These are phyloP conservation scores for Kokia cookei DNA, from an alignment of 441 rosid species.

Conservation along the genomic window DNA sequence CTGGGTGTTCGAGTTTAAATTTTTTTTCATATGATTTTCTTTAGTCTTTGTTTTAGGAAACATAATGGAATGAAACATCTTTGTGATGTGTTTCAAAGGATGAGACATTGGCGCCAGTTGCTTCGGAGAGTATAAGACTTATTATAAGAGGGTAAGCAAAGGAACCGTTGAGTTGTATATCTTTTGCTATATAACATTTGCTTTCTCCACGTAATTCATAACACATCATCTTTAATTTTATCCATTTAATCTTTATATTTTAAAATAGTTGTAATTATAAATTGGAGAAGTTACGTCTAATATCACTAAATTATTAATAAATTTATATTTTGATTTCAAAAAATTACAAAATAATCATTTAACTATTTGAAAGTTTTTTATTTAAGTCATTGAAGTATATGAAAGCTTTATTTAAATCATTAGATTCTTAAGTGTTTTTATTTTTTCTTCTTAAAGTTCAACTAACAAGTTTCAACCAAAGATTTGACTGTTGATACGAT, in stretches of 20 bases:
- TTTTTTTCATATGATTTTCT: neutral
- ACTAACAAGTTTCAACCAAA: no score
- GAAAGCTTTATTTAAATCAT: no score
- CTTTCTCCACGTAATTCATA: neutral
- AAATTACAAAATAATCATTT: no score
- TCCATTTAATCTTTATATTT: neutral
- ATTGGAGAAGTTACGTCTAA: no score
- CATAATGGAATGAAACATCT: neutral
- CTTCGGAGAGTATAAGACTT: constrained; percentile 3
- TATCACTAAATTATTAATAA: no score
- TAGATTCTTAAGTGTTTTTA: no score
- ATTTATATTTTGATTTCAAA: no score
- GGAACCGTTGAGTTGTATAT: neutral
- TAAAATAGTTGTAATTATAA: neutral
- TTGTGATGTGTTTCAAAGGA: neutral
- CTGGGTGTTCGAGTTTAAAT: neutral
- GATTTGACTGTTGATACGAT: no score
- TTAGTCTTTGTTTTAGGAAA: neutral
- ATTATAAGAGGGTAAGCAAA: neutral
- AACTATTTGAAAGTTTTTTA: no score
- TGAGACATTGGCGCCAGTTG: neutral
- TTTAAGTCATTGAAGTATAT: no score
- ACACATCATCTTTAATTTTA: neutral
- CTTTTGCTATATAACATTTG: neutral
- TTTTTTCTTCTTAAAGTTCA: no score